phyloP scores from a whole-genome alignment of 495 filamentous ascomycete species.

The Penicillium herquei region DNA sequence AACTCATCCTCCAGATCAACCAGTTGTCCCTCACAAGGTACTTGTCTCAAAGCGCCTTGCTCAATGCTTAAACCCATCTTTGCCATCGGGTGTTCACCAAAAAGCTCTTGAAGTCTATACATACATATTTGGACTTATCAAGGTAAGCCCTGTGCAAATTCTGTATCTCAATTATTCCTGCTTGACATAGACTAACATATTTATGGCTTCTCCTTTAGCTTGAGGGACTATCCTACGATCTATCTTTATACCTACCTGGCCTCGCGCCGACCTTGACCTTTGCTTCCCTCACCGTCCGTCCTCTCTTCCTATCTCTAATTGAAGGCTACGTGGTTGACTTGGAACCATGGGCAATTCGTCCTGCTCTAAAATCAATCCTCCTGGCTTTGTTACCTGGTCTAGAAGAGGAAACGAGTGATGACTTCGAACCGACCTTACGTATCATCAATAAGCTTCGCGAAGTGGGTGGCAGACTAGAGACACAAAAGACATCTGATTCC shows the following conservation, averaged over 20 bases:
- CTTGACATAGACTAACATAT: too few species aligned
- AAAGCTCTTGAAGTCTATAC: conserved; percentile 93
- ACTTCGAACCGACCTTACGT: conserved; percentile 84
- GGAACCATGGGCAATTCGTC: conserved; percentile 67
- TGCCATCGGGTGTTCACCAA: conserved; percentile 98
- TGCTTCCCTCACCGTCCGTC: conserved; percentile 84
- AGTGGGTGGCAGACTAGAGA: conserved; percentile 55
- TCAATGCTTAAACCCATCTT: conserved; percentile 88
- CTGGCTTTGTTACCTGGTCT: conserved; percentile 83
- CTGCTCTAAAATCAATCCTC: conserved; percentile 85
- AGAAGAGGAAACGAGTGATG: conserved; percentile 94
- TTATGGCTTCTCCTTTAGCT: conserved; percentile 28
- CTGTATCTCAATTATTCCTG: not conserved
- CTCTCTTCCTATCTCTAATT: conserved; percentile 76
- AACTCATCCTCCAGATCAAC: conserved; percentile 68
- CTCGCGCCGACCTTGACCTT: conserved; percentile 86
- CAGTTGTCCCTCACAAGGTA: conserved; percentile 77
- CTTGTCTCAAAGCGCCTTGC: conserved; percentile 86
- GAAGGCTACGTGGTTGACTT: conserved; percentile 76
- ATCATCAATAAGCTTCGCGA: conserved; percentile 75
- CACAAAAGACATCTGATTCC: conserved; percentile 42
- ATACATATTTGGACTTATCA: conserved; percentile 67
- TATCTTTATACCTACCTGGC: conserved; percentile 85
- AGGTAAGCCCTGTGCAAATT: conserved; percentile 15
- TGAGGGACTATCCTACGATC: conserved; percentile 74